Evolutionary conservation across 495 filamentous ascomycete species (phyloP).

Genomic region (Aspergillus sclerotiicarbonarius): DNA sequence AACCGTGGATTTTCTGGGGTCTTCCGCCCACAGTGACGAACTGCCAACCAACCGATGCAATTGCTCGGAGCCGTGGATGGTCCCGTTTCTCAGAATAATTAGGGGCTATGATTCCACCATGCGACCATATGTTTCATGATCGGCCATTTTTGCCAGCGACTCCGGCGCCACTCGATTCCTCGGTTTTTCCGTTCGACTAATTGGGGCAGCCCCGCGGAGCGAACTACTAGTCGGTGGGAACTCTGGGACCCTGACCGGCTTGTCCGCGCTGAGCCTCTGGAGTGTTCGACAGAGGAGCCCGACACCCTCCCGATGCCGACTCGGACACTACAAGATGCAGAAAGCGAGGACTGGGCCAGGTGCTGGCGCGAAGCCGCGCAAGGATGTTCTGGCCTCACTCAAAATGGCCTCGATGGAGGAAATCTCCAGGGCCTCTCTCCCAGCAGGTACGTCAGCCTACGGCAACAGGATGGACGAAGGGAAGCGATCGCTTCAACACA

Average conservation of each 20-base stretch:
- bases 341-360: slow-evolving; percentile 61
- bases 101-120: slow-evolving; percentile 2
- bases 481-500: background rate
- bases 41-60: background rate
- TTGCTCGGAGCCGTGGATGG: background rate
- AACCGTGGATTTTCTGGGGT: slow-evolving; percentile 15
- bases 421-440: slow-evolving; percentile 69
- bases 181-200: background rate
- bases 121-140: slow-evolving; percentile 1
- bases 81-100: background rate
- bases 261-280: slow-evolving; percentile 10
- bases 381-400: slow-evolving; percentile 69
- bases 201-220: slow-evolving; percentile 12
- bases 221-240: slow-evolving; percentile 9
- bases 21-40: slow-evolving; percentile 1
- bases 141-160: background rate
- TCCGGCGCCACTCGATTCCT: background rate
- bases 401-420: slow-evolving; percentile 73
- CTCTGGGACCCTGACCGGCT: slow-evolving; percentile 11
- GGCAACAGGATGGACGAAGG: background rate
- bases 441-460: slow-evolving; percentile 63
- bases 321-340: slow-evolving; percentile 48
- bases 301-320: slow-evolving; percentile 33
- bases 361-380: slow-evolving; percentile 45
- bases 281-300: background rate